These are phyloP conservation scores for Xylaria flabelliformis DNA, from an alignment of 495 filamentous ascomycete species.

Conservation along the genomic window DNA sequence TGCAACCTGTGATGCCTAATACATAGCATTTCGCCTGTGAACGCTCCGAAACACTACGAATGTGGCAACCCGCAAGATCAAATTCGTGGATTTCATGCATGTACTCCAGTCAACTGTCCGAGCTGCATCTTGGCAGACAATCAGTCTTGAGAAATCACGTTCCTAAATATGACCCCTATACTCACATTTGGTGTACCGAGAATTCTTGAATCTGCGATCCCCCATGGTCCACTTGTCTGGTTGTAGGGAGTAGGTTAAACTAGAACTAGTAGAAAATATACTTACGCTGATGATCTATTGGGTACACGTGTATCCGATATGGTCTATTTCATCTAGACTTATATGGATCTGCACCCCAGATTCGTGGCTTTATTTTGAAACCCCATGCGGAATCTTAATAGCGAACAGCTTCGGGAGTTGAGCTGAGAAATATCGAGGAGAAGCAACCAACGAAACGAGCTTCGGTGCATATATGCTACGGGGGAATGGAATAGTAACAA, in stretches of 20 bases:
- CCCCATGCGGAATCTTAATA: neutral
- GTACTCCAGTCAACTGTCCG: conserved; percentile 3
- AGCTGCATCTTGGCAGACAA: neutral
- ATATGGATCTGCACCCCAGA: conserved; percentile 12
- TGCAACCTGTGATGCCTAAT: neutral
- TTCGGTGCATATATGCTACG: neutral
- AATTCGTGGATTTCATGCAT: conserved; percentile 17
- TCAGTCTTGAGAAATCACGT: neutral
- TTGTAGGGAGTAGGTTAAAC: neutral
- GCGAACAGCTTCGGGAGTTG: neutral
- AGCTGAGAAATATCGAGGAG: neutral
- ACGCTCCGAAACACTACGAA: conserved; percentile 23
- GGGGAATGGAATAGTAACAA: neutral
- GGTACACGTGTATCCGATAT: conserved; percentile 18
- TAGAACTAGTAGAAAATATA: conserved; percentile 5
- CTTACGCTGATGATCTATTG: conserved; percentile 8
- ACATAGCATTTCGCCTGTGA: conserved; percentile 31
- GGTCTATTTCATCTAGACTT: conserved; percentile 2
- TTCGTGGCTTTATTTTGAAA: conserved; percentile 1
- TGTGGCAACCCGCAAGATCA: conserved; percentile 14
- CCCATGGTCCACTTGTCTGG: neutral
- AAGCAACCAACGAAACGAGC: neutral
- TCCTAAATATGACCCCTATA: neutral
- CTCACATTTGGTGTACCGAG: neutral
- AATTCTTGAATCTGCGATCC: neutral